Evolutionary conservation across 352 stramenopile species (phyloP), one percentile per base, ranked within the genome.

Genomic region (Phytophthora constricta): DNA sequence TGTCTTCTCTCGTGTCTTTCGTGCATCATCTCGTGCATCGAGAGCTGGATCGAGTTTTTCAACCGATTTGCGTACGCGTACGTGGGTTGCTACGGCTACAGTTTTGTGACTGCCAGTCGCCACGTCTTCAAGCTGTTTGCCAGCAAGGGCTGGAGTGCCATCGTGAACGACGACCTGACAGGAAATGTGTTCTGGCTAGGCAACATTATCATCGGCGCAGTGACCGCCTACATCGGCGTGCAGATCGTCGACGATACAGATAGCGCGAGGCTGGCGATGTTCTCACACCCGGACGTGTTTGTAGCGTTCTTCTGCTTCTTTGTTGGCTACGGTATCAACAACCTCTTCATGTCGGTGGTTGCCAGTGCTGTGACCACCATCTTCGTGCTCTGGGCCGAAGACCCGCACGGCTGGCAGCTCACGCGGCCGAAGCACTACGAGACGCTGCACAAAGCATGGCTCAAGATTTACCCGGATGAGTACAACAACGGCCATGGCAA

Each of bases 31-130:
- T 72, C 75, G 50, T 93, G 82, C 64, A 81, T 97, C 48, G 80
- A 97, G 76, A 81, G 77, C 47, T 86, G 81, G 68, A 82, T 97
- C 56, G 86, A 97, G 76, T 96, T 90, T 60, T 96, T 97, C 72
- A 97, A 97, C 77, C 82, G 85, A 43, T 96, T 90, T 47, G 96
- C 90, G 11, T 97, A 86, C 75, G 70, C 84, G 53, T 97, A 96
- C 75, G 85, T 97, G 13, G 90, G 89, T 8, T 85, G 84, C 65
- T 96, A 97, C 58, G 88, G 86, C 48, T 96, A 95, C 68, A 87
- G 74, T 51, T 97, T 96, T 66, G 67, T 95, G 28, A 89, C 79
- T 1, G 82, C 86, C 17, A 92, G 90, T 55, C 76, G 72, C 14
- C 76, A 87, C 65, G 87, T 96, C 13, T 92, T 89, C 64, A 76